Evolutionary conservation across 2,329 filamentous ascomycete species (phyloP).

Genomic region (Coniella vitis): DNA sequence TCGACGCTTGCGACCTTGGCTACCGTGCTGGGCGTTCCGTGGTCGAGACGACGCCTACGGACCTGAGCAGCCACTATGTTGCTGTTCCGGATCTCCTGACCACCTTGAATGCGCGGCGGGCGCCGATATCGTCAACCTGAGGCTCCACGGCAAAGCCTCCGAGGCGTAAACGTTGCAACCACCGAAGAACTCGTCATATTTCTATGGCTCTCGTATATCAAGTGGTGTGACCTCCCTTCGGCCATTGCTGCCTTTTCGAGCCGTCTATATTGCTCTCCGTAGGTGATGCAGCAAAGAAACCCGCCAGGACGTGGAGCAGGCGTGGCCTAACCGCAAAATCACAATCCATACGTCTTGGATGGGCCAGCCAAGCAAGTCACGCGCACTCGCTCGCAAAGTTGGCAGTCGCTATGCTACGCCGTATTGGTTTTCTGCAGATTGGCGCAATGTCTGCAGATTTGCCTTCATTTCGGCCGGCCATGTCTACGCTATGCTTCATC

Average conservation of each 20-base stretch:
- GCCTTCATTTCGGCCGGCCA: conserved; percentile 6
- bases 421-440: conserved; percentile 3
- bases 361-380: no score
- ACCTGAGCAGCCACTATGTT: background rate
- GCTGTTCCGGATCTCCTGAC: background rate
- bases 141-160: background rate
- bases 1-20: background rate
- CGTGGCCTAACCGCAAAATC: background rate
- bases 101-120: background rate
- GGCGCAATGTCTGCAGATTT: conserved; percentile 9
- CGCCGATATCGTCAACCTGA: background rate
- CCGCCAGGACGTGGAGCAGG: background rate
- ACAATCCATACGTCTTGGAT: no score
- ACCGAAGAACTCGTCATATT: background rate
- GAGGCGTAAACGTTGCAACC: background rate
- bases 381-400: no score
- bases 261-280: background rate
- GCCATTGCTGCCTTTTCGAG: background rate
- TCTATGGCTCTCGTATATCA: background rate
- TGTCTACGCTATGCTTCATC: background rate
- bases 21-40: background rate
- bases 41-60: background rate
- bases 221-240: background rate
- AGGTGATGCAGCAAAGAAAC: background rate
- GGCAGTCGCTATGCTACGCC: no score